Evolutionary conservation across 1,284 basidiomycete species (phyloP).

Genomic region (Anthracocystis panici-leucophaei): DNA sequence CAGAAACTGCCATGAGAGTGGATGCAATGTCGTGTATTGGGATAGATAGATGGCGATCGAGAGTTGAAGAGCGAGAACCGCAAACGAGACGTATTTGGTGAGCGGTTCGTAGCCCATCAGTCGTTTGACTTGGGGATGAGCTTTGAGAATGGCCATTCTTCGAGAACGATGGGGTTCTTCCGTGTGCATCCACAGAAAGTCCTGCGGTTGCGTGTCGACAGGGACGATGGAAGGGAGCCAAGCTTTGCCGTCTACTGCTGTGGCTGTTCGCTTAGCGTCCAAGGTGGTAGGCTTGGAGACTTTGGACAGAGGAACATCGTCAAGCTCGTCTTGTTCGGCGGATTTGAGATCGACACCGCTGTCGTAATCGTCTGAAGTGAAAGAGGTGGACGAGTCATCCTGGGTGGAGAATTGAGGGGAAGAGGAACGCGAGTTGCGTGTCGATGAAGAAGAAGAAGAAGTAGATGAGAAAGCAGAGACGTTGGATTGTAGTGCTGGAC

Average conservation of each 20-base stretch:
- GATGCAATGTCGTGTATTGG: constrained; percentile 70
- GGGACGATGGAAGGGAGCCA: constrained; percentile 66
- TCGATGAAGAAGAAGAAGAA: constrained; percentile 18
- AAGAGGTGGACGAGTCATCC: constrained; percentile 33
- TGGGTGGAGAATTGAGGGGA: constrained; percentile 23
- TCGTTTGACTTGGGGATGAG: constrained; percentile 91
- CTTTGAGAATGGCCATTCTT: constrained; percentile 88
- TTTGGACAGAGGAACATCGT: constrained; percentile 7
- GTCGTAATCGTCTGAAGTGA: constrained; percentile 32
- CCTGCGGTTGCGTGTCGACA: constrained; percentile 59
- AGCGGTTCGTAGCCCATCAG: constrained; percentile 94
- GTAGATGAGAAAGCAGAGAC: constrained; percentile 11
- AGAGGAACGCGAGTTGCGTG: constrained; percentile 26
- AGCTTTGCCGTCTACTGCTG: constrained; percentile 28
- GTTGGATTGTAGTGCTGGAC: neutral
- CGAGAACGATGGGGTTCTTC: constrained; percentile 95
- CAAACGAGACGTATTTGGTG: constrained; percentile 86
- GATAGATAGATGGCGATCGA: constrained; percentile 73
- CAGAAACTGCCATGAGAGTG: constrained; percentile 81
- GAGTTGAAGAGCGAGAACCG: constrained; percentile 84
- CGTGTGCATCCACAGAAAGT: constrained; percentile 88
- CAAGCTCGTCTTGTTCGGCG: constrained; percentile 16
- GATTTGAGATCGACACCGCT: neutral
- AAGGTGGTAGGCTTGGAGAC: neutral
- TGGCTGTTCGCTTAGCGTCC: neutral